Base-by-base conservation (phyloP, 345 rosid species). In the Melastoma malabathricum region DNA sequence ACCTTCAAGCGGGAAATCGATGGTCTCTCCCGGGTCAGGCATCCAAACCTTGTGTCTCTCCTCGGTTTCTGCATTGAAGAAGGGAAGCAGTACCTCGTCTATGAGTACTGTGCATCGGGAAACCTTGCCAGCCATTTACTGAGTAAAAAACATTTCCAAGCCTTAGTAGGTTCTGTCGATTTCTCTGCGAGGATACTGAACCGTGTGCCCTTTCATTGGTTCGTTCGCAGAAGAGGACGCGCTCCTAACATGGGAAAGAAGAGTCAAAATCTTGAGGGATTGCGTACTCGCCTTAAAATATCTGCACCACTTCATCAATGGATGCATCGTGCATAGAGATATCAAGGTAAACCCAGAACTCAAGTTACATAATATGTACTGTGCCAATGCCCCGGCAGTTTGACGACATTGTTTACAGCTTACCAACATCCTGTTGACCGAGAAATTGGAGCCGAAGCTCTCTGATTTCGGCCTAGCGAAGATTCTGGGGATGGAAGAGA, bases 271-370 rank as follows among this genome's bases (percentile, higher is more conserved):
- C 59, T 67, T 79, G 16, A 66, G 79, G 56, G 73, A 71, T 10
- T 82, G 80, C 58, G 83, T 83, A 5, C 57, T 47, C 52, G 89
- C 66, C 25, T 63, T 79, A 43, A 60, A 72, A 53, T 79, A 76
- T 60, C 89, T 82, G 47, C 89, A 82, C 59, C 73, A 64, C 59
- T 56, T 59, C 48, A 51, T 75, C 4, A 85, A 76, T 58, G 85
- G 89, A 5, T 79, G 85, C 74, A 76, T 82, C 31, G 85, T 82
- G 29, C 85, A 82, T 46, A 66, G 90, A 69, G 90, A 82, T 58
- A 62, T 79, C 43, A 79, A 79, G 85, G 89, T 82, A 66, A 49
- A 6, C 17, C 17, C 41, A 27, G 20, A n/a, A 19, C 29, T 4
- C 43, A 19, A 4, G 18, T 14, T 18, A 0, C 15, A 4, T 17